A percentile compares a stretch with the other conserved stretches of the same genome.
phyloP scores from a whole-genome alignment of 2,329 filamentous ascomycete species.

The Trichoderma sp. region DNA sequence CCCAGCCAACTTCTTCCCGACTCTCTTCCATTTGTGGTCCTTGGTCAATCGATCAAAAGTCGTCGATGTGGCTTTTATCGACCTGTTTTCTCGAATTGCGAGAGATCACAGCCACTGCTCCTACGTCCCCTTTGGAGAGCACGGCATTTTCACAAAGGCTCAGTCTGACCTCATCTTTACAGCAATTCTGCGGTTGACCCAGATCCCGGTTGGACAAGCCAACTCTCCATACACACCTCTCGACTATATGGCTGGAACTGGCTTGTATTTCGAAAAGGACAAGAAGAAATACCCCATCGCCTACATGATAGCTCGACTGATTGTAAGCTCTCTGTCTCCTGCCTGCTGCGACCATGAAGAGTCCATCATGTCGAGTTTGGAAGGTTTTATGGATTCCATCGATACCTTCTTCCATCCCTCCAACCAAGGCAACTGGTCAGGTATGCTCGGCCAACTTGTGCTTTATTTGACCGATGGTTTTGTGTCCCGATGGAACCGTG shows the following conservation, averaged over 20 bases:
- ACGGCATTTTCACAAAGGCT: constrained; percentile 89
- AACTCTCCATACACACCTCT: constrained; percentile 89
- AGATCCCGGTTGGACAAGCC: constrained; percentile 95
- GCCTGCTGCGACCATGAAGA: constrained; percentile 74
- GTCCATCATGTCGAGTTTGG: constrained; percentile 81
- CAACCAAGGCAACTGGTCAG: constrained; percentile 91
- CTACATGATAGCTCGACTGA: constrained; percentile 90
- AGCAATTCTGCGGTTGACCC: constrained; percentile 81
- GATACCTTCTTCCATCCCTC: constrained; percentile 99
- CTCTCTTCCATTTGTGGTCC: constrained; percentile 96
- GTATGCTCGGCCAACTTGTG: constrained; percentile 83
- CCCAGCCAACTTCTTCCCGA: constrained; percentile 86
- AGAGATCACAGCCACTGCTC: constrained; percentile 77
- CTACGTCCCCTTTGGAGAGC: constrained; percentile 78
- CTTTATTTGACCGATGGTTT: constrained; percentile 95
- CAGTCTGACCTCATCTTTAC: constrained; percentile 95
- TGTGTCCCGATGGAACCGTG: constrained; percentile 95
- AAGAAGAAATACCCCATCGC: constrained; percentile 89
- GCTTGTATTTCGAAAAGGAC: constrained; percentile 86
- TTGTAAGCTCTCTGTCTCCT: constrained; percentile 90
- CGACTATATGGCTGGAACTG: constrained; percentile 81
- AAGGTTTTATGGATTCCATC: constrained; percentile 90
- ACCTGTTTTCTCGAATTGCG: constrained; percentile 84
- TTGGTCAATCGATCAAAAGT: constrained; percentile 86
- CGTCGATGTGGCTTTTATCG: constrained; percentile 85